Conservation (phyloP, 495 filamentous ascomycete species). For the Aspergillus coremiiformis region DNA sequence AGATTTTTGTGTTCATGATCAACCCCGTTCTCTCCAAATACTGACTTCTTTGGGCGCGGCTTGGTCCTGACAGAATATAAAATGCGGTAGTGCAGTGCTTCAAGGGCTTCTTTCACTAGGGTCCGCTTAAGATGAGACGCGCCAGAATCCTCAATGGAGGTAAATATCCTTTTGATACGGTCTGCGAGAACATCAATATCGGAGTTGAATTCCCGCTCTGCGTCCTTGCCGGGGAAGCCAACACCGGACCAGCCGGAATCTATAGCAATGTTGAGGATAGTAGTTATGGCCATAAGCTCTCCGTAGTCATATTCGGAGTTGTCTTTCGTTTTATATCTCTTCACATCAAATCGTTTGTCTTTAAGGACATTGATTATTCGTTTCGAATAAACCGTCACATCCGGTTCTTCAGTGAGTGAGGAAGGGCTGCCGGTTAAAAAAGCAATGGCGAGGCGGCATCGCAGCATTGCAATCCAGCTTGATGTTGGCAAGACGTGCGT, state of each 20-base stretch:
- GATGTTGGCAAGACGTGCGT: constrained; percentile 49
- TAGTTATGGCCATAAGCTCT: constrained; percentile 53
- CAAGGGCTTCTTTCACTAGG: constrained; percentile 64
- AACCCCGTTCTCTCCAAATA: constrained; percentile 39
- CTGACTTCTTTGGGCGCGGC: constrained; percentile 47
- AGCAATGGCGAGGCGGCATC: constrained; percentile 64
- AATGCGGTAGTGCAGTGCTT: constrained; percentile 64
- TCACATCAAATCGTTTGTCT: constrained; percentile 42
- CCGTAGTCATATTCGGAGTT: constrained; percentile 55
- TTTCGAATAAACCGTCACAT: constrained; percentile 43
- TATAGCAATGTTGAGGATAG: constrained; percentile 65
- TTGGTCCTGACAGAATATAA: constrained; percentile 62
- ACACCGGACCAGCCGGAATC: constrained; percentile 49
- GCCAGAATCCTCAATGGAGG: constrained; percentile 65
- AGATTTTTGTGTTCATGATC: neutral
- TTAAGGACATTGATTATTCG: constrained; percentile 46
- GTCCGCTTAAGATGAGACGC: constrained; percentile 64
- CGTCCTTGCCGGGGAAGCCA: constrained; percentile 22
- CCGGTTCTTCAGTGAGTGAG: constrained; percentile 37
- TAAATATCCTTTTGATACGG: constrained; percentile 58
- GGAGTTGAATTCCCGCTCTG: constrained; percentile 53
- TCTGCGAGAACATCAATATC: constrained; percentile 59
- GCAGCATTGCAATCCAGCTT: constrained; percentile 51
- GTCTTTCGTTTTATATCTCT: constrained; percentile 20
- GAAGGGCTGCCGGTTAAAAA: constrained; percentile 53